phyloP scores from a whole-genome alignment of 345 rosid genomes.

The Eucalyptus albens region DNA sequence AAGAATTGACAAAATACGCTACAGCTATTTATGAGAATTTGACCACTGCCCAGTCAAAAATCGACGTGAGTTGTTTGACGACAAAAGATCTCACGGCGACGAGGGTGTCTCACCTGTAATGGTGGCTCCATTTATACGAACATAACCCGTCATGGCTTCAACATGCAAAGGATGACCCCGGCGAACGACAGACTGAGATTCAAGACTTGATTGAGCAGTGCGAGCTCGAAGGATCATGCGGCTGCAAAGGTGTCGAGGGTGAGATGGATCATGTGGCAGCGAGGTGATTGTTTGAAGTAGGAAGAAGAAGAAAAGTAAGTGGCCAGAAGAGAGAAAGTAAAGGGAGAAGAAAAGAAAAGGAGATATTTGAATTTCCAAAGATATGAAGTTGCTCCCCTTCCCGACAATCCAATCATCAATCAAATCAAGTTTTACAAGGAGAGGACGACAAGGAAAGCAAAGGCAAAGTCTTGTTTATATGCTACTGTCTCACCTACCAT shows the following conservation, averaged over 20 bases:
- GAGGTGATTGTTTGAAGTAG: not conserved
- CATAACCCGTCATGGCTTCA: not conserved
- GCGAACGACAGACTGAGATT: not conserved
- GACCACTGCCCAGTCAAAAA: not conserved
- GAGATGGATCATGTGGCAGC: not conserved
- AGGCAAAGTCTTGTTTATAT: no score
- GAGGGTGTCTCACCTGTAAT: not conserved
- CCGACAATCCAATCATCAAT: no score
- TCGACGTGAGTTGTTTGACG: not conserved
- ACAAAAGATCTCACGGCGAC: not conserved
- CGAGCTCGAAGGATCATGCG: not conserved
- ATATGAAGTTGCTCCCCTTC: no score
- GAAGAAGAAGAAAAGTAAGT: not conserved
- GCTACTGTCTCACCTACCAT: no score
- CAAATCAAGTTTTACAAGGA: no score
- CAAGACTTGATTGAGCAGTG: not conserved
- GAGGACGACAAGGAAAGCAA: no score
- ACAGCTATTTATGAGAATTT: not conserved
- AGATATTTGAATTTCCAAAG: no score
- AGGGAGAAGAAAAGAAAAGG: no score
- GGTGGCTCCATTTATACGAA: not conserved
- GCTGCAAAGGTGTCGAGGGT: not conserved
- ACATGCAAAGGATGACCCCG: not conserved
- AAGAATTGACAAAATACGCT: not conserved
- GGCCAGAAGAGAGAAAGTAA: not conserved